phyloP scores from a whole-genome alignment of 2,329 filamentous ascomycete genomes.

The Trichoderma aggressivum region DNA sequence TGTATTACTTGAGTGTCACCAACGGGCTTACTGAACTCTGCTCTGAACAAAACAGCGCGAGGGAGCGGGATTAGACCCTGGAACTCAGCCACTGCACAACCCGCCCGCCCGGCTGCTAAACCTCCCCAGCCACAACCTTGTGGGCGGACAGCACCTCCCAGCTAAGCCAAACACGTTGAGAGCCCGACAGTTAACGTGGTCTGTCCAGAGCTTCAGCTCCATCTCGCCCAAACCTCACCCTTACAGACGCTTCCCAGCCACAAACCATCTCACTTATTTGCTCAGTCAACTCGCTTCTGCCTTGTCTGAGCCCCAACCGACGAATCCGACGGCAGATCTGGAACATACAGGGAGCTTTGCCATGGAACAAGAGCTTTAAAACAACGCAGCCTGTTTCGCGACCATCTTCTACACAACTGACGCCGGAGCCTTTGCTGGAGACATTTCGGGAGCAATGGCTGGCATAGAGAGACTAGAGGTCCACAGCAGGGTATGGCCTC shows the following conservation, averaged over 20 bases:
- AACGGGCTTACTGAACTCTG: neutral
- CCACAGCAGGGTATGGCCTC: slow-evolving; percentile 77
- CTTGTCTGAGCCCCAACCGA: neutral
- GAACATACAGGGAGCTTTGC: neutral
- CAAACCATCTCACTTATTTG: neutral
- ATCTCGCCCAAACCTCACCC: neutral
- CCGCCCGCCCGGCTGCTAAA: neutral
- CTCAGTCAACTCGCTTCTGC: slow-evolving; percentile 3
- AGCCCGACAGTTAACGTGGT: slow-evolving; percentile 16
- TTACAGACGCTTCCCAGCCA: neutral
- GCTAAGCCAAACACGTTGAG: slow-evolving; percentile 5
- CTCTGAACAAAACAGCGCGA: neutral
- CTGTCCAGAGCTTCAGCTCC: slow-evolving; percentile 15
- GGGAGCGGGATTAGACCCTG: neutral
- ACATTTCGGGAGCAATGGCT: slow-evolving; percentile 57
- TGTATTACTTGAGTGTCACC: neutral
- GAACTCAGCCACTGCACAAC: neutral
- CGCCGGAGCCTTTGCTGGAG: neutral
- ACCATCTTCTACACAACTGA: neutral
- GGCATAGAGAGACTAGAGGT: slow-evolving; percentile 96
- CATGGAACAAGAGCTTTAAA: slow-evolving; percentile 18
- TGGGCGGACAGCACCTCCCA: neutral
- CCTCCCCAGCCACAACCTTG: slow-evolving; percentile 12
- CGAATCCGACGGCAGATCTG: neutral
- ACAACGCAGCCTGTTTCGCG: slow-evolving; percentile 13